Evolutionary conservation across 2,329 filamentous ascomycete genomes (phyloP).

Genomic region (Diaporthe nobilis): DNA sequence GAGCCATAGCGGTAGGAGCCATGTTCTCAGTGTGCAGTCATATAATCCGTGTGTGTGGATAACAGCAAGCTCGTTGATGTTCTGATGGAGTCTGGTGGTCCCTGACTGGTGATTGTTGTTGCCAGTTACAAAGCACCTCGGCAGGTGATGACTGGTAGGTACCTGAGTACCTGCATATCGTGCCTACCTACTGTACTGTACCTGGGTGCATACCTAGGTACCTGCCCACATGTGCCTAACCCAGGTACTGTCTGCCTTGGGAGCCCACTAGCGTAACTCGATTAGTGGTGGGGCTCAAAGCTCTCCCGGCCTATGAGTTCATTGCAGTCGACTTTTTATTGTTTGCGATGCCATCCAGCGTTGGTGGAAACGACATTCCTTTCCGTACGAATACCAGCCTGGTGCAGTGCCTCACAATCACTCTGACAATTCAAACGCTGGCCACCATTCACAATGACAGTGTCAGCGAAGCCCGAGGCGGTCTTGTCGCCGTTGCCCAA

Average conservation of each 20-base stretch:
- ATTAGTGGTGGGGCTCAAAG: constrained; percentile 32
- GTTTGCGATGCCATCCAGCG: not conserved
- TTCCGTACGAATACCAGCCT: constrained; percentile 27
- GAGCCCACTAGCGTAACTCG: constrained; percentile 17
- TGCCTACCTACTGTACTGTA: not conserved
- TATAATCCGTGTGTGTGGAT: not conserved
- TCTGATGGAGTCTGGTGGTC: not conserved
- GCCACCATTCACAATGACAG: constrained; percentile 53
- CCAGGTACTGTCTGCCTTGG: constrained; percentile 11
- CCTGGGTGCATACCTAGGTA: not conserved
- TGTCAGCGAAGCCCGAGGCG: constrained; percentile 63
- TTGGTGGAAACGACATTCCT: constrained; percentile 8
- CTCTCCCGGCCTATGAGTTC: constrained; percentile 40
- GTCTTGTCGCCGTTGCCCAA: constrained; percentile 74
- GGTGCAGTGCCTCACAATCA: constrained; percentile 29
- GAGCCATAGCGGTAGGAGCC: not conserved
- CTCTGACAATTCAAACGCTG: constrained; percentile 29
- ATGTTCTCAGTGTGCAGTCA: constrained; percentile 1
- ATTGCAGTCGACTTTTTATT: constrained; percentile 23
- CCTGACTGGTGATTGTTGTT: not conserved
- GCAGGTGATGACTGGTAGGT: not conserved
- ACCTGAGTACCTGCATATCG: constrained; percentile 6
- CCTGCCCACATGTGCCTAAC: not conserved
- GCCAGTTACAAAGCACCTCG: constrained; percentile 15
- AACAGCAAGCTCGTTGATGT: not conserved